Base-by-base conservation (phyloP, 257 asterid species). In the Nicotiana benthamiana region DNA sequence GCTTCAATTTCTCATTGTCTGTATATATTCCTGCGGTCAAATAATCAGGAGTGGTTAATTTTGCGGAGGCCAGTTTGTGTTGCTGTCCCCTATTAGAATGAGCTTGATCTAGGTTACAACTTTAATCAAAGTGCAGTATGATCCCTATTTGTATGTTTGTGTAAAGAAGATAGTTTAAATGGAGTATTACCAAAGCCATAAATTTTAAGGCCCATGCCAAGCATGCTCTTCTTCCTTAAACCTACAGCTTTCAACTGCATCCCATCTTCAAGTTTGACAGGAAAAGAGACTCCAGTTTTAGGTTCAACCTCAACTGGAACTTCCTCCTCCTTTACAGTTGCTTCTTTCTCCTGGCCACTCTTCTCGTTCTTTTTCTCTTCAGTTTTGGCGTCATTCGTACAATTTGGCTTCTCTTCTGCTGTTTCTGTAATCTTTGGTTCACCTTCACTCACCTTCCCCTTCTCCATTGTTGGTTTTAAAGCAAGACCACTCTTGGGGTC, bases 181-280 rank as follows among this genome's bases (percentile, higher is more conserved):
- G 13, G 83, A 11, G 68, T 63, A 43, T 3, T 88, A 93, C 93
- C 95, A 54, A 90, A 93, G 83, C 85, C 93, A 64, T 89, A 90
- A 28, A 92, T 86, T 87, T 92, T 92, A 88, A 93, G 85, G 75
- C 95, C 88, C 76, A 91, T 16, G 80, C 97, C 93, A 60, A 92
- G 88, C 89, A 92, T 87, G 89, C 94, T 92, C 85, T 89, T 93
- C 91, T 92, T 93, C 86, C 97, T 88, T 85, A 90, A 83, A 56
- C 97, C 95, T 54, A 87, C 88, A 53, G 93, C 86, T 63, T 82
- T 80, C 77, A 93, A 88, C 79, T 84, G 86, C 85, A 88, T 93
- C 74, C 92, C 92, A 27, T 89, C 91, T 6, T 78, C 87, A 84
- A 92, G 74, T 85, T 17, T 83, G 51, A 86, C 92, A 24, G 94